Base-by-base conservation (phyloP, 2,329 filamentous ascomycete genomes). In the Aspergillus sp. region DNA sequence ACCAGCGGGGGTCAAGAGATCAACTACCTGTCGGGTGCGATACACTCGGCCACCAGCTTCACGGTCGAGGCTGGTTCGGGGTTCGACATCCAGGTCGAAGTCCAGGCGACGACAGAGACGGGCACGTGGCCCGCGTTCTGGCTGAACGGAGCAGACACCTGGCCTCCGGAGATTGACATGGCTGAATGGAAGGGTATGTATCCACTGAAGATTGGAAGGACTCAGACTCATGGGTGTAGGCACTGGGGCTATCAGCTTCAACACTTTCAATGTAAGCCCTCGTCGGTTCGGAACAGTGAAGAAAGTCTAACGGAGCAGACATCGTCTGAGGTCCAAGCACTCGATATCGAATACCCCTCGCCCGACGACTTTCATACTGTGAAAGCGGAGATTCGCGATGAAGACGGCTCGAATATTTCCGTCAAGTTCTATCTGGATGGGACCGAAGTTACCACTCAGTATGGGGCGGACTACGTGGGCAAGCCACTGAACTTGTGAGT, bases 151-250 rank as follows among this genome's bases (percentile, higher is more conserved):
- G 79, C 80, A 0, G 63, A 79, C 42, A 72, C 75, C 0, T 84
- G 82, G 81, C 81, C 81, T 14, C 82, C 81, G 0, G 82, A 84
- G 73, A 77, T 84, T 50, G 81, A 84, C 61, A 74, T 84, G 67
- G 81, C 81, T 1, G 81, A 84, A 65, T 84, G 81, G 81, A 84
- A 84, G 62, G 81, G 81, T 51, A 23, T 31, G 40, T 41, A 16
- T 16, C 13, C 25, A 10, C n/a, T 14, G 32, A 9, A 1, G 2
- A 16, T 38, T 43, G 0, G 4, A 42, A 42, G 17, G 1, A 14
- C 9, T 21, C 13, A 10, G 16, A 11, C 16, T 45, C 45, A 46
- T 32, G 13, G 9, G 3, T 31, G 7, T 13, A 57, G 55, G 55
- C n/a, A 73, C 65, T 31, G 80, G 59, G 4, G 51, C 59, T 42